Evolutionary conservation across 495 filamentous ascomycete genomes (phyloP).

Genomic region (Astrocystis sublimbata): DNA sequence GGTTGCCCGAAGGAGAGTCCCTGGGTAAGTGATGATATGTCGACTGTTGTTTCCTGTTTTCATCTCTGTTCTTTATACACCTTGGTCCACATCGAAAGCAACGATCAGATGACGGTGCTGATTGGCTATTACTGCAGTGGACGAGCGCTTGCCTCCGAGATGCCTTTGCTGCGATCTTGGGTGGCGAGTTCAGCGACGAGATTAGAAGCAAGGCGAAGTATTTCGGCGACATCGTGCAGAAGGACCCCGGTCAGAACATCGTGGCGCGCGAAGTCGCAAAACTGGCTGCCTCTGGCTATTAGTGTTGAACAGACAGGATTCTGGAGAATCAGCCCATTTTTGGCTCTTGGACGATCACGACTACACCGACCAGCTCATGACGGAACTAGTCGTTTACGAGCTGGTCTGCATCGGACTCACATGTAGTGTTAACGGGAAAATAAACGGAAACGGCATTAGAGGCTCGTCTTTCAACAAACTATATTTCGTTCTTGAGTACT

Average conservation of each 20-base stretch:
- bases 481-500: too few species aligned
- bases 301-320: too few species aligned
- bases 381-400: too few species aligned
- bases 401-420: too few species aligned
- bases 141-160: conserved; percentile 26
- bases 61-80: background rate
- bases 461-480: too few species aligned
- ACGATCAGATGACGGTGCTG: background rate
- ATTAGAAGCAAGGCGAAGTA: conserved; percentile 10
- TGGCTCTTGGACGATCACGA: too few species aligned
- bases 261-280: conserved; percentile 20
- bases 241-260: conserved; percentile 19
- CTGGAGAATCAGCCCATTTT: too few species aligned
- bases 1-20: conserved; percentile 41
- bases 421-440: too few species aligned
- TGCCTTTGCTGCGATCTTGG: conserved; percentile 11
- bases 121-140: conserved; percentile 4
- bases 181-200: background rate
- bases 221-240: conserved; percentile 12
- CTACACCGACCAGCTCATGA: too few species aligned
- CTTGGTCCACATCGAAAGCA: too few species aligned
- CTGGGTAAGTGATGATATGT: background rate
- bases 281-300: conserved; percentile 12
- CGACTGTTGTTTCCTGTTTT: too few species aligned
- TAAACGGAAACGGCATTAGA: too few species aligned